phyloP scores from a whole-genome alignment of 2,329 filamentous ascomycete species.

The Nothomitra cinnamomea region DNA sequence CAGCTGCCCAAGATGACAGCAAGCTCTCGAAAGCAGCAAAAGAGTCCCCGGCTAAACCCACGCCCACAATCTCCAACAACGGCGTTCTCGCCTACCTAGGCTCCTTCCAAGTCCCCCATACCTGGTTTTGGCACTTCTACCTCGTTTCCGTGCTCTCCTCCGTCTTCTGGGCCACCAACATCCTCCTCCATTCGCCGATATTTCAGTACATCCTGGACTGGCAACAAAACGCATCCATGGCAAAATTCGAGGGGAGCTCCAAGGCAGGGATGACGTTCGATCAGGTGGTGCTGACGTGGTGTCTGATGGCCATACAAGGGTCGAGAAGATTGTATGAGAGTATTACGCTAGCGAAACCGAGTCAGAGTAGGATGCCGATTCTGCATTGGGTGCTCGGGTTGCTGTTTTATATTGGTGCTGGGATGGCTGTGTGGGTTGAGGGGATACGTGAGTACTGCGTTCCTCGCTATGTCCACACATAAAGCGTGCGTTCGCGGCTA shows the following conservation, averaged over 20 bases:
- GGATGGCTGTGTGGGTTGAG: slow-evolving; percentile 71
- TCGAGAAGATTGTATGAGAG: slow-evolving; percentile 62
- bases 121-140: slow-evolving; percentile 86
- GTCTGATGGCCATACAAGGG: slow-evolving; percentile 61
- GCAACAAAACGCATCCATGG: neutral
- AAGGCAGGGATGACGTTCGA: slow-evolving; percentile 9
- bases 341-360: slow-evolving; percentile 44
- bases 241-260: neutral
- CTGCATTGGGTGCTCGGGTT: slow-evolving; percentile 69
- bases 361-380: slow-evolving; percentile 66
- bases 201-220: slow-evolving; percentile 23
- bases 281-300: slow-evolving; percentile 44
- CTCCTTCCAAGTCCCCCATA: slow-evolving; percentile 55
- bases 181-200: slow-evolving; percentile 34
- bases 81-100: slow-evolving; percentile 32
- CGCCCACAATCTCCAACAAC: too few species aligned
- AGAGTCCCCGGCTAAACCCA: neutral
- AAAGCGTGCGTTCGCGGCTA: neutral
- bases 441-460: slow-evolving; percentile 40
- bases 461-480: neutral
- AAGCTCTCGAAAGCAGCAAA: neutral
- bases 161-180: slow-evolving; percentile 55
- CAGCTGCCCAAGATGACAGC: neutral
- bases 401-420: slow-evolving; percentile 57
- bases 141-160: slow-evolving; percentile 51